Evolutionary conservation across 2,329 filamentous ascomycete species (phyloP), one percentile per base, ranked within the genome.

Genomic region (Aureobasidium namibiae): DNA sequence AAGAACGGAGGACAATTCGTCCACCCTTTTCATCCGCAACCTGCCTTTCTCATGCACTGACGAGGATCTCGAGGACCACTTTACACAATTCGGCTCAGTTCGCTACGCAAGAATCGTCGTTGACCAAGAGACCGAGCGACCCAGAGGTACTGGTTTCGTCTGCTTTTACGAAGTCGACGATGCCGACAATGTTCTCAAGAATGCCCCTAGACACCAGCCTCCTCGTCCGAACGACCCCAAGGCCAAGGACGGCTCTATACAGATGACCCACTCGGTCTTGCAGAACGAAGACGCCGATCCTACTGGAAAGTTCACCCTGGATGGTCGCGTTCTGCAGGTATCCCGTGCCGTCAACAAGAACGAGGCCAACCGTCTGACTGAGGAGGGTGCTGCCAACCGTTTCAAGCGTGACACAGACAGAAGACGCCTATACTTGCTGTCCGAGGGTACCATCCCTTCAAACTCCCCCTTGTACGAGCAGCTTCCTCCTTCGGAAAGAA

Each of bases 141-240:
- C 94, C 1, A 90, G 89, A 49, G 94, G 94, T 26, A 97, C 92
- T 33, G 94, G 88, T 4, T 99, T 99, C 68, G 92, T 97, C 31
- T 95, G 90, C 75, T 99, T 99, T 75, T 87, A 86, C 74, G 86
- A 87, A 52, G 76, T 79, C 38, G 83, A 87, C 21, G 90, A 96
- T 68, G 89, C 87, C 64, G 84, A 86, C 69, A 73, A 79, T 21
- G 97, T 94, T 70, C 78, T 96, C 62, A 86, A 85, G 64, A 80
- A 78, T 14, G 89, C 91, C 1, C 94, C 94, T 0, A 83, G 61
- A 74, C 78, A 75, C 67, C 63, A 76, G 68, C 44, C 61, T 34
- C 69, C 71, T 16, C 67, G 71, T 18, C 66, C 23, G 66, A 50
- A 46, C 23, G 62, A 66, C 33, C 62, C 50, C 57, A 61, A 59